Percentiles rank a stretch among this genome's conserved stretches.
Conservation (phyloP, 1,284 basidiomycete species). For the Afroboletus lepidellus region DNA sequence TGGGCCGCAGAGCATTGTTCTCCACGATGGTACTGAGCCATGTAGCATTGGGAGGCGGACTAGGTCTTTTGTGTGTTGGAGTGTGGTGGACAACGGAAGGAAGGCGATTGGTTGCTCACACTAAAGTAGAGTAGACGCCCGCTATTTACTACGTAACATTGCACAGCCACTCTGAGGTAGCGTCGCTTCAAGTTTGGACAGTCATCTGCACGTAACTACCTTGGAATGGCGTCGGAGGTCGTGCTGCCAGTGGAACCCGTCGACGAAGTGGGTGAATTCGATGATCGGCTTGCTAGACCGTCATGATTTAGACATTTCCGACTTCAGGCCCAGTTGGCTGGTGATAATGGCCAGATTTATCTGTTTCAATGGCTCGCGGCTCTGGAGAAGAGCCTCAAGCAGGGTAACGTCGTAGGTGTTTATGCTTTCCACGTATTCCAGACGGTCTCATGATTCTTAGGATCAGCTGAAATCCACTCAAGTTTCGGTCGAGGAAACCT, state of each 20-base stretch:
- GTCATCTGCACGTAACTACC: constrained; percentile 4
- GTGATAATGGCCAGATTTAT: constrained; percentile 78
- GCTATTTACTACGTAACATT: neutral
- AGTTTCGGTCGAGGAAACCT: constrained; percentile 54
- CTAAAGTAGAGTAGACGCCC: constrained; percentile 23
- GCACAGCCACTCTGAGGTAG: constrained; percentile 22
- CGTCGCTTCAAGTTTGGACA: neutral
- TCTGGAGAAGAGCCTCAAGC: constrained; percentile 58
- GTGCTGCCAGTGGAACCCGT: constrained; percentile 25
- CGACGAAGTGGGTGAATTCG: constrained; percentile 30
- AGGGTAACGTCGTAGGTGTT: constrained; percentile 47
- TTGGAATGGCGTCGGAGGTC: constrained; percentile 27
- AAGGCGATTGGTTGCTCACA: constrained; percentile 20
- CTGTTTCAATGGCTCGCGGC: constrained; percentile 79
- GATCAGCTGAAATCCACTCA: constrained; percentile 66
- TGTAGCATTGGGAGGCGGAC: constrained; percentile 39
- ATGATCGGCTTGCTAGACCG: neutral
- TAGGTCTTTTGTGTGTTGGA: constrained; percentile 42
- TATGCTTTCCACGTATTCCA: neutral
- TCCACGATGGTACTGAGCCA: constrained; percentile 37
- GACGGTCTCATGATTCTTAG: constrained; percentile 37
- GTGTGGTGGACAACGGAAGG: constrained; percentile 46
- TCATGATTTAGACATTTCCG: constrained; percentile 13
- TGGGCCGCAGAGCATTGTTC: constrained; percentile 34
- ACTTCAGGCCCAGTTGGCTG: constrained; percentile 60